A percentile compares a stretch with the other conserved stretches of the same genome.
phyloP scores from a whole-genome alignment of 257 asterid genomes.

The Solanum etuberosum region DNA sequence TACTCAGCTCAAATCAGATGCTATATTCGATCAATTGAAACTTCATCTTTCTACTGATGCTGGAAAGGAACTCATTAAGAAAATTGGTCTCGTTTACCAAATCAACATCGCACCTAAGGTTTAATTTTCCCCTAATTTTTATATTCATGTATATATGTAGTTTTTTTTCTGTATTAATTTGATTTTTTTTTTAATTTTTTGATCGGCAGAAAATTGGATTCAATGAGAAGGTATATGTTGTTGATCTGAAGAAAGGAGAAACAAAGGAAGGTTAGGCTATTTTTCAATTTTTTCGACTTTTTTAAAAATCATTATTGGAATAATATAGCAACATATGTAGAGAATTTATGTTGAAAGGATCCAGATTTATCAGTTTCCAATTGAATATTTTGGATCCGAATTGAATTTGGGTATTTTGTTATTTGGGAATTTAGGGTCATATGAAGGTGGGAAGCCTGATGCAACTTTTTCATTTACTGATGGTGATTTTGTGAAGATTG shows the following conservation, averaged over 20 bases:
- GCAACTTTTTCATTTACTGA: conserved; percentile 92
- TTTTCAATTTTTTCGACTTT: neutral
- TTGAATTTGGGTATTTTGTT: neutral
- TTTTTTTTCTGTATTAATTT: neutral
- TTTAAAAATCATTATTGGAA: neutral
- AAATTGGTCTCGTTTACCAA: conserved; percentile 85
- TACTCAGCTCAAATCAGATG: conserved; percentile 58
- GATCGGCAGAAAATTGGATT: conserved; percentile 62
- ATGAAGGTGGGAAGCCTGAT: conserved; percentile 89
- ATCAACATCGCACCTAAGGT: conserved; percentile 97
- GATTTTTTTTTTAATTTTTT: neutral
- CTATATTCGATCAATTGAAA: conserved; percentile 81
- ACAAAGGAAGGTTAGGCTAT: conserved; percentile 65
- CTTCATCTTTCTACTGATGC: conserved; percentile 70
- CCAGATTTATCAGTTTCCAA: neutral
- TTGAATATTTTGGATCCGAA: neutral
- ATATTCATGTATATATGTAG: neutral
- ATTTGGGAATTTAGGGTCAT: conserved; percentile 34
- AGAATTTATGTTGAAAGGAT: neutral
- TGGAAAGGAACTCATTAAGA: conserved; percentile 56
- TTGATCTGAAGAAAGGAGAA: conserved; percentile 94
- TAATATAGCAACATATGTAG: neutral
- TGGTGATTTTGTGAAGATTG: conserved; percentile 36
- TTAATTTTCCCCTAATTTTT: neutral
- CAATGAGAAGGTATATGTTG: conserved; percentile 64